A percentile compares a stretch with the other conserved stretches of the same genome.
phyloP scores from a whole-genome alignment of 495 filamentous ascomycete species.

The Articulospora tetracladia region DNA sequence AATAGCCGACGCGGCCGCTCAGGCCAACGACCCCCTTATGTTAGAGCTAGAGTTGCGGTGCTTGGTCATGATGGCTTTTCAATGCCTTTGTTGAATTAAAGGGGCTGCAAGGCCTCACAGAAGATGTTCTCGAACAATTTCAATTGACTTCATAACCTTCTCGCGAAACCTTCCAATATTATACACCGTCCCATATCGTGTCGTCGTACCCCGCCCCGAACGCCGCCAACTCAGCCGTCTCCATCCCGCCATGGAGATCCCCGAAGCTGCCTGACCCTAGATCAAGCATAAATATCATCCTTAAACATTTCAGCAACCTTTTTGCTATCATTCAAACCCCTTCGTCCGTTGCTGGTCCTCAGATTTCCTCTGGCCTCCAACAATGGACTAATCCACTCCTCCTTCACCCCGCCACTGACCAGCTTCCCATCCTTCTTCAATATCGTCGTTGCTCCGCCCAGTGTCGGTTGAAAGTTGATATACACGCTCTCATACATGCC shows the following conservation, averaged over 20 bases:
- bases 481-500: slow-evolving; percentile 18
- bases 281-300: slow-evolving; percentile 11
- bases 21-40: background rate
- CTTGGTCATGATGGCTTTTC: background rate
- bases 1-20: background rate
- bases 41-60: background rate
- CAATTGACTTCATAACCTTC: too few relatives aligned
- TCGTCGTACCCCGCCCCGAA: too few relatives aligned
- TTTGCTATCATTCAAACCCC: slow-evolving; percentile 6
- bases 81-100: too few relatives aligned
- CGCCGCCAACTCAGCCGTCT: too few relatives aligned
- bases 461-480: slow-evolving; percentile 17
- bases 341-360: slow-evolving; percentile 11
- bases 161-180: too few relatives aligned
- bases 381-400: slow-evolving; percentile 19
- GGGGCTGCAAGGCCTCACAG: too few relatives aligned
- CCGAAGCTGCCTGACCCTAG: background rate
- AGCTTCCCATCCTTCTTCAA: slow-evolving; percentile 15
- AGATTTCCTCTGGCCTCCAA: slow-evolving; percentile 12
- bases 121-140: too few relatives aligned
- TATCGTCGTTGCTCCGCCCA: slow-evolving; percentile 10
- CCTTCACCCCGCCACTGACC: slow-evolving; percentile 8
- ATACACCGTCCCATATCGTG: too few relatives aligned
- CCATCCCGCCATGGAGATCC: too few relatives aligned
- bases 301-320: slow-evolving; percentile 10